Conservation (phyloP, 306 rosid genomes). For the Dicorynia guianensis region DNA sequence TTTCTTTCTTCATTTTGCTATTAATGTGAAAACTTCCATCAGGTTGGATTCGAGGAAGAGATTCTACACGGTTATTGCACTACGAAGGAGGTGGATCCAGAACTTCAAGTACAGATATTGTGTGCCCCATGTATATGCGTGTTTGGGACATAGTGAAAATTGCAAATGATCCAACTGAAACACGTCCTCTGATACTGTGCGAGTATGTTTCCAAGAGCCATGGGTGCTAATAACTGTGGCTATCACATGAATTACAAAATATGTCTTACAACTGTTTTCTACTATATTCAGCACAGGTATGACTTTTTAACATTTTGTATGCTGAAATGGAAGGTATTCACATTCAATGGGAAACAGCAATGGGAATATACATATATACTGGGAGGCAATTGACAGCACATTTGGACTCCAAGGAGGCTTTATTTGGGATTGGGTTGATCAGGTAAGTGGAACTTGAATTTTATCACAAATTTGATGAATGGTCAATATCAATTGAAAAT, state of each 20-base stretch:
- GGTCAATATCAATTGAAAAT: slow-evolving; percentile 27
- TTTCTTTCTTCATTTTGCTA: slow-evolving; percentile 8
- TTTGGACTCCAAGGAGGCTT: slow-evolving; percentile 99
- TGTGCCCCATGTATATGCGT: slow-evolving; percentile 99
- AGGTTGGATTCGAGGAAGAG: slow-evolving; percentile 98
- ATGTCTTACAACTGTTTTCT: slow-evolving; percentile 31
- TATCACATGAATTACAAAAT: neutral
- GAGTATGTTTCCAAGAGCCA: slow-evolving; percentile 62
- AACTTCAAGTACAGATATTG: slow-evolving; percentile 88
- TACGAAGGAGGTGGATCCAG: slow-evolving; percentile 98
- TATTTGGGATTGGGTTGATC: slow-evolving; percentile 99
- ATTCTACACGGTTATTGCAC: slow-evolving; percentile 78
- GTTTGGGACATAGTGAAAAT: slow-evolving; percentile 91
- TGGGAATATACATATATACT: slow-evolving; percentile 84
- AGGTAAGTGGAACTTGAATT: slow-evolving; percentile 52
- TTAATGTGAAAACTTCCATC: slow-evolving; percentile 26
- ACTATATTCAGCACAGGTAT: neutral
- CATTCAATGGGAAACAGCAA: slow-evolving; percentile 98
- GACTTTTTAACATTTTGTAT: slow-evolving; percentile 31
- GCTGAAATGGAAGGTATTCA: slow-evolving; percentile 74
- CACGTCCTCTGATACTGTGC: slow-evolving; percentile 92
- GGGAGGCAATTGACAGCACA: slow-evolving; percentile 94
- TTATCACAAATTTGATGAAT: slow-evolving; percentile 24
- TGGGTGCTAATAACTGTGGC: neutral
- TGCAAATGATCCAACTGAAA: slow-evolving; percentile 88